Evolutionary conservation across 2,329 filamentous ascomycete species (phyloP).

Genomic region (Ceratocystis diversiconidia): DNA sequence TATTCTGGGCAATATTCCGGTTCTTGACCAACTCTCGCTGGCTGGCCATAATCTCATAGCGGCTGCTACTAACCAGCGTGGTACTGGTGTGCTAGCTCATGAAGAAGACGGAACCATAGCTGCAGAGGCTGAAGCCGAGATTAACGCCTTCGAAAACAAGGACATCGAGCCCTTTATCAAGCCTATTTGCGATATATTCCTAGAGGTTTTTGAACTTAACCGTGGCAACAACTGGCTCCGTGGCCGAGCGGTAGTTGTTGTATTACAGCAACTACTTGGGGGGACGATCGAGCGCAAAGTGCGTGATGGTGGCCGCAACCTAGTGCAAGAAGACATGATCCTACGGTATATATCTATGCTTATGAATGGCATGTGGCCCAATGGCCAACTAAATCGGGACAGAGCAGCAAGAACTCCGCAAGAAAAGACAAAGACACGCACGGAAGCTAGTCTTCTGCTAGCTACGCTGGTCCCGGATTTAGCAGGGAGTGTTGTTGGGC

Average conservation of each 20-base stretch:
- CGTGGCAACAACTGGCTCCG: slow-evolving; percentile 94
- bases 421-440: slow-evolving; percentile 67
- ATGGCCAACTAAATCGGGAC: slow-evolving; percentile 40
- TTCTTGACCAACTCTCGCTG: slow-evolving; percentile 82
- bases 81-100: slow-evolving; percentile 36
- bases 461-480: slow-evolving; percentile 82
- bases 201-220: slow-evolving; percentile 90
- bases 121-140: slow-evolving; percentile 79
- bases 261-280: slow-evolving; percentile 86
- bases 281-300: slow-evolving; percentile 95
- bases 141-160: slow-evolving; percentile 81
- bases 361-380: slow-evolving; percentile 71
- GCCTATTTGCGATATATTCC: slow-evolving; percentile 92
- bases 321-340: slow-evolving; percentile 66
- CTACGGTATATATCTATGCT: slow-evolving; percentile 60
- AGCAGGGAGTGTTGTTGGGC: slow-evolving; percentile 82
- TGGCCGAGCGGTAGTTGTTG: slow-evolving; percentile 86
- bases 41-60: slow-evolving; percentile 85
- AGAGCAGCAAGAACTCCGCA: slow-evolving; percentile 45
- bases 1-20: slow-evolving; percentile 87
- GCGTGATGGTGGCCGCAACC: slow-evolving; percentile 61
- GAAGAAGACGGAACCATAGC: slow-evolving; percentile 37
- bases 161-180: slow-evolving; percentile 94
- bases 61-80: slow-evolving; percentile 53
- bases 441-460: slow-evolving; percentile 78